Base-by-base conservation (phyloP, 768 basidiomycete species). In the Boletus pseudo-olivaceus region DNA sequence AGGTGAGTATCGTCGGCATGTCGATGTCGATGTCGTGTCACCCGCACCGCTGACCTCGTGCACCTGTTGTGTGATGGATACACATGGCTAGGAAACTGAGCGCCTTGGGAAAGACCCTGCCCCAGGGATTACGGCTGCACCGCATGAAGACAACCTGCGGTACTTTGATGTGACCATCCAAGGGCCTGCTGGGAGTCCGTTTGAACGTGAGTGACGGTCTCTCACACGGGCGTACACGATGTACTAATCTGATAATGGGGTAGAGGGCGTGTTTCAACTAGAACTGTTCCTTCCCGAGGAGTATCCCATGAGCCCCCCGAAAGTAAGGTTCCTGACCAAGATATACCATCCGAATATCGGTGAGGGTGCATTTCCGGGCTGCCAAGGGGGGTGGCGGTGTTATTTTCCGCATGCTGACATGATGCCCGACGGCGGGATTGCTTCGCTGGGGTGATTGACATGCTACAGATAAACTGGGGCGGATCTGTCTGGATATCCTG, bases 271-370 rank as follows among this genome's bases (percentile, higher is more conserved):
- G 19, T 98, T 98, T 77, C 89, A 87, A 64, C 81, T 98, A n/a
- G 97, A 99, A 73, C 78, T 99, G 41, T 99, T 98, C 76, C 78
- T 99, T 27, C 97, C 97, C 5, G 97, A 98, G 73, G 97, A 98
- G 72, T 99, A 99, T 74, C 97, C 97, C 1, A 99, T 99, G 97
- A 90, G 89, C 47, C 96, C 97, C 0, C 97, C 97, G 23, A 99
- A 99, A 75, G 97, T 99, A 54, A 82, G 96, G 61, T 98, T 96
- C 76, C 76, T 97, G 63, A 97, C 95, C 53, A 95, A 94, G 86
- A 96, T 98, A 78, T 95, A 96, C 77, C 94, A 98, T 73, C 95
- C 97, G 45, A 99, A 99, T 72, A 99, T 99, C 75, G 96, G 96
- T 97, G 67, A 65, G 90, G 47, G 40, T n/a, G 41, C 42, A 43